Conservation (phyloP, 805 yeast species). For the Metschnikowia matae region DNA sequence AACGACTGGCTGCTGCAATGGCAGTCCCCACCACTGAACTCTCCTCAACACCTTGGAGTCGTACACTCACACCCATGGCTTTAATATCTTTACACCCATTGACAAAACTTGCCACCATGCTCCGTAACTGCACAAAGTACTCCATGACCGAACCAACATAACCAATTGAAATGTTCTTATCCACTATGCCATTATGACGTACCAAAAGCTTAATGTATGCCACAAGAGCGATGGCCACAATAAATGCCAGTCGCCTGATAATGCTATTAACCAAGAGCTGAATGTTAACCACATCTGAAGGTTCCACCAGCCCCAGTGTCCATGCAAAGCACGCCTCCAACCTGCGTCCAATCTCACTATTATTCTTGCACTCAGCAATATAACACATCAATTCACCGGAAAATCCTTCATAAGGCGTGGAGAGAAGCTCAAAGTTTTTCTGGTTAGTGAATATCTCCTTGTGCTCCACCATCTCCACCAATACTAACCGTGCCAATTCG, state of each 20-base stretch:
- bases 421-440: conserved; percentile 14
- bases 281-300: conserved; percentile 26
- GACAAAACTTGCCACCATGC: conserved; percentile 20
- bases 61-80: conserved; percentile 29
- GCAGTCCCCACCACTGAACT: conserved; percentile 54
- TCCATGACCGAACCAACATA: conserved; percentile 51
- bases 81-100: conserved; percentile 23
- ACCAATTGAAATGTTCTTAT: conserved; percentile 33
- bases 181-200: conserved; percentile 19
- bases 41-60: conserved; percentile 39
- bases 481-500: conserved; percentile 45
- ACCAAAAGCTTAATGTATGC: conserved; percentile 31
- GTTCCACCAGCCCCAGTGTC: conserved; percentile 16
- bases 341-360: conserved; percentile 16
- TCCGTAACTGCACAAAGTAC: conserved; percentile 39
- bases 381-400: conserved; percentile 41
- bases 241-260: conserved; percentile 42
- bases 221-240: conserved; percentile 40
- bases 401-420: conserved; percentile 26
- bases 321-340: conserved; percentile 23
- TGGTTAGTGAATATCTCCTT: conserved; percentile 26
- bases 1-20: conserved; percentile 42
- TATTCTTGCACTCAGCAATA: conserved; percentile 29
- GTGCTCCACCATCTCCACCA: conserved; percentile 30
- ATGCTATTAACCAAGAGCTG: conserved; percentile 33